Base-by-base conservation (phyloP, 768 basidiomycete genomes). In the Tricholoma flavovirens region DNA sequence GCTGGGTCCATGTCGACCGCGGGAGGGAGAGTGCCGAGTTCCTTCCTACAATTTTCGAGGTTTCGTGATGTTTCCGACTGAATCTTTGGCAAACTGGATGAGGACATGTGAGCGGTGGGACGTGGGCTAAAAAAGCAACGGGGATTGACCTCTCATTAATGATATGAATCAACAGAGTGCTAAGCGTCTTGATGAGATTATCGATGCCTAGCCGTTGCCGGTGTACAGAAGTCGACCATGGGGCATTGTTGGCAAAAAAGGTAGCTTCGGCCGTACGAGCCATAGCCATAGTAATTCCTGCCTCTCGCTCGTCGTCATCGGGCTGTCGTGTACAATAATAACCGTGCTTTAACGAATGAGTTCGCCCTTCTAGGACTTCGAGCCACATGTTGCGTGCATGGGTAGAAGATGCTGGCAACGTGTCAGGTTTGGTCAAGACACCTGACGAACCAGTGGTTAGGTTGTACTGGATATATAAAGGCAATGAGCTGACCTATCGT, bases 391-490 rank as follows among this genome's bases (percentile, higher is more conserved):
- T 56, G 11, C 70, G 69, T 48, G 72, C 56, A 57, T 75, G 67
- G 3, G 65, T 69, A 21, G 74, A 60, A 5, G 75, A 73, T 2
- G 56, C n/a, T 0, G 71, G 65, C 5, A 84, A 63, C 46, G 75
- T 75, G 60, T 83, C 82, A 0, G 78, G 76, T 65, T 83, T 83
- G 3, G 81, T 83, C 33, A 83, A 66, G 4, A 84, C 82, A 51
- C 80, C 80, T 82, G 55, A 0, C 7, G 33, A 6, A 19, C 17
- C 50, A 57, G 6, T 49, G 53, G 38, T 22, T 9, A 8, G 17
- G n/a, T n/a, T n/a, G n/a, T n/a, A 14, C 36, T 19, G 2, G 5
- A 38, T 14, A 46, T 2, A 32, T 12, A 19, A 21, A 17, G 14
- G 29, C 22, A 26, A 30, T 7, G 9, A 7, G 12, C 22, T 46